These are phyloP conservation scores for Gastrolobium bilobum DNA, from an alignment of 306 rosid genomes.

Conservation along the genomic window DNA sequence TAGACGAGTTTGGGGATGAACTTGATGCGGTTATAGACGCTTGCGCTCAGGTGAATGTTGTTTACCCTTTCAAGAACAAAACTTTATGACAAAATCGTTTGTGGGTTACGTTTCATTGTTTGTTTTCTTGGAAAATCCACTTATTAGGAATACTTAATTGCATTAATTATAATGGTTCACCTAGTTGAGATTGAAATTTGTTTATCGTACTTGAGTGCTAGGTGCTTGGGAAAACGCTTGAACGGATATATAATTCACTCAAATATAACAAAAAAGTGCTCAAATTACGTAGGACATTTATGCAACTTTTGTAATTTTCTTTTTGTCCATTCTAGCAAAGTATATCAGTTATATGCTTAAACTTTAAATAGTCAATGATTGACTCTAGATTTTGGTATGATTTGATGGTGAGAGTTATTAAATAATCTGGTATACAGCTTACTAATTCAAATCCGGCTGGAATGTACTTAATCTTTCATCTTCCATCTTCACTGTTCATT, in stretches of 20 bases:
- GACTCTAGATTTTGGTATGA: conserved; percentile 27
- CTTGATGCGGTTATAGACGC: conserved; percentile 63
- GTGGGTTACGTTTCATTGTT: background rate
- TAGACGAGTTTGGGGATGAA: conserved; percentile 67
- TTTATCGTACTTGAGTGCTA: conserved; percentile 25
- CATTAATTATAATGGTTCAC: background rate
- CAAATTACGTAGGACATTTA: conserved; percentile 2
- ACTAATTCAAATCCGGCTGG: conserved; percentile 38
- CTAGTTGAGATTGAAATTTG: conserved; percentile 22
- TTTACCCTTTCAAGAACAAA: conserved; percentile 11
- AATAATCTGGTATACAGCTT: conserved; percentile 18
- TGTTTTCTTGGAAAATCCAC: background rate
- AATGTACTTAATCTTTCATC: conserved; percentile 7
- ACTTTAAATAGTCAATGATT: conserved; percentile 27
- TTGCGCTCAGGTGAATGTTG: conserved; percentile 65
- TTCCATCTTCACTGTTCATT: conserved; percentile 27
- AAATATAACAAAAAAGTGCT: background rate
- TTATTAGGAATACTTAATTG: background rate
- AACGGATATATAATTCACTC: conserved; percentile 20
- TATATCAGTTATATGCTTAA: background rate
- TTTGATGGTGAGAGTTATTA: conserved; percentile 45
- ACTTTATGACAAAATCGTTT: background rate
- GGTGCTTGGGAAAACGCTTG: conserved; percentile 50
- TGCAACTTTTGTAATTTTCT: conserved; percentile 36
- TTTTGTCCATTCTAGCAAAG: conserved; percentile 14